Percentiles rank a stretch among this genome's conserved stretches.
phyloP scores from a whole-genome alignment of 768 basidiomycete genomes.

The Mycena sanguinolenta region DNA sequence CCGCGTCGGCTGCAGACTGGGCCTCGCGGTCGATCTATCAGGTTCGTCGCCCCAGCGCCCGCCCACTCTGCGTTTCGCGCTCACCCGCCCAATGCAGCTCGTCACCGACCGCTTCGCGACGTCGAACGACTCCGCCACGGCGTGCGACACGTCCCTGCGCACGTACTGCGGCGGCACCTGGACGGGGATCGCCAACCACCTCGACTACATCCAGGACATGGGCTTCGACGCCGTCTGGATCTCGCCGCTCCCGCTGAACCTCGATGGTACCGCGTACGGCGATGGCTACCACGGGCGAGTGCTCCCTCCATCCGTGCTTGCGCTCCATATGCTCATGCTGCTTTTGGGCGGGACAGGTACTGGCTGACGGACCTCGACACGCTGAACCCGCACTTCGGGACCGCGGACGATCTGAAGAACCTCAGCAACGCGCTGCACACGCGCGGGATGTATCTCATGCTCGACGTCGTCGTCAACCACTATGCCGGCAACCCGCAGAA shows the following conservation, averaged over 20 bases:
- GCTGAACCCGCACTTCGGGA: conserved; percentile 81
- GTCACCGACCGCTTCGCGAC: conserved; percentile 79
- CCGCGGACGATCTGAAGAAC: conserved; percentile 76
- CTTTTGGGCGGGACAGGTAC: conserved; percentile 44
- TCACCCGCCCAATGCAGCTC: conserved; percentile 49
- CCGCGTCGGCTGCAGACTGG: conserved; percentile 65
- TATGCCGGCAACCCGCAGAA: conserved; percentile 30
- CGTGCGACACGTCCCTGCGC: conserved; percentile 65
- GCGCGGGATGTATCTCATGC: conserved; percentile 75
- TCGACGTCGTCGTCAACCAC: conserved; percentile 85
- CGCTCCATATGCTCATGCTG: not conserved
- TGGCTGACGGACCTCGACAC: conserved; percentile 67
- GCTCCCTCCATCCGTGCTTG: not conserved
- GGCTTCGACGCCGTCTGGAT: conserved; percentile 88
- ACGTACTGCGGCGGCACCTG: conserved; percentile 83
- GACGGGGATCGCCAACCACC: conserved; percentile 69
- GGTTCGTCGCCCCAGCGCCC: conserved; percentile 29
- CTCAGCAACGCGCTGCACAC: conserved; percentile 75
- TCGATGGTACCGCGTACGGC: conserved; percentile 73
- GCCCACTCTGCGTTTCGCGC: not conserved
- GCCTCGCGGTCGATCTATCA: conserved; percentile 70
- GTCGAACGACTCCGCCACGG: conserved; percentile 56
- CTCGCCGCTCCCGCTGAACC: conserved; percentile 77
- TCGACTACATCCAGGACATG: conserved; percentile 81
- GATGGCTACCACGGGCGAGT: conserved; percentile 83